phyloP scores from a whole-genome alignment of 1,284 basidiomycete genomes.

The Puccinia triticina region DNA sequence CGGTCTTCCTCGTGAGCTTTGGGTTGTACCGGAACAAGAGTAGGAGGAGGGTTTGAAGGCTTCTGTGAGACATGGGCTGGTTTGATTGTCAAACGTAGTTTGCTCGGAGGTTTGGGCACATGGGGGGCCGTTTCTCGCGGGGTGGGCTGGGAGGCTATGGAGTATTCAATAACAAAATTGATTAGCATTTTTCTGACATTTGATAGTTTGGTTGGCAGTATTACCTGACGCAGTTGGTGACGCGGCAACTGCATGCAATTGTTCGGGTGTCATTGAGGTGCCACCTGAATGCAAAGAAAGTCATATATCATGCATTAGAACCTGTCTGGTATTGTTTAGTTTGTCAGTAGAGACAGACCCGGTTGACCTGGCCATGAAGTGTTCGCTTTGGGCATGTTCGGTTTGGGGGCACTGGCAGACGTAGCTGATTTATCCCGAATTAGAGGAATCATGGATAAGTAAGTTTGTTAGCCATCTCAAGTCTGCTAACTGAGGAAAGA shows the following conservation, averaged over 20 bases:
- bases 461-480: background rate
- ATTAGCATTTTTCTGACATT: background rate
- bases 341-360: background rate
- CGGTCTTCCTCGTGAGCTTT: constrained; percentile 13
- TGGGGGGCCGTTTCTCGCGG: constrained; percentile 4
- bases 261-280: background rate
- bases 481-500: background rate
- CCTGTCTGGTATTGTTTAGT: background rate
- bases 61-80: constrained; percentile 10
- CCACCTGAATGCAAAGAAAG: background rate
- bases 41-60: constrained; percentile 1
- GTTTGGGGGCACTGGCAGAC: constrained; percentile 3
- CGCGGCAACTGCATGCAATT: background rate
- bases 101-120: constrained; percentile 29
- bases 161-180: background rate
- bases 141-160: background rate
- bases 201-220: background rate
- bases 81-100: constrained; percentile 48
- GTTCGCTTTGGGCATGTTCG: background rate
- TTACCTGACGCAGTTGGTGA: constrained; percentile 9
- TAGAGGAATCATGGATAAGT: background rate
- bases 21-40: constrained; percentile 1
- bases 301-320: background rate
- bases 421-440: background rate
- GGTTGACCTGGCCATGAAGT: background rate